Evolutionary conservation across 2,329 filamentous ascomycete species (phyloP).

Genomic region (Fusarium sp.): DNA sequence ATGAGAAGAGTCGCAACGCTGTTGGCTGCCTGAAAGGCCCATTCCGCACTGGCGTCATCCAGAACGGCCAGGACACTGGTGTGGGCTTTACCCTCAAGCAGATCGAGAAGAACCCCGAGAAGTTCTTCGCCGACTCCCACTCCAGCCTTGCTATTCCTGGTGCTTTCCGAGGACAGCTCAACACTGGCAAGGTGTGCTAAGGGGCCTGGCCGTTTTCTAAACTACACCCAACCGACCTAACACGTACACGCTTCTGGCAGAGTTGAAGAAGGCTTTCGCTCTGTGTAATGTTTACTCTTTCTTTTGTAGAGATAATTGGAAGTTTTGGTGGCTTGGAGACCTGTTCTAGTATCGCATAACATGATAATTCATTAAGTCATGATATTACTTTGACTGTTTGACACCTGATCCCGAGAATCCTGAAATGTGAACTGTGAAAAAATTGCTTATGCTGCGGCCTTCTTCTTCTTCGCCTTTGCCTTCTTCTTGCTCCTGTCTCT

Average conservation of each 20-base stretch:
- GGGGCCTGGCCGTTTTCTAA: neutral
- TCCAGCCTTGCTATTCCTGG: conserved; percentile 60
- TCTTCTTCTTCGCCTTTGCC: conserved; percentile 80
- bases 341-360: conserved; percentile 5
- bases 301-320: conserved; percentile 4
- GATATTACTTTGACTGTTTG: conserved; percentile 4
- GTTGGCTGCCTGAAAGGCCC: conserved; percentile 56
- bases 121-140: conserved; percentile 66
- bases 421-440: neutral
- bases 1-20: conserved; percentile 50
- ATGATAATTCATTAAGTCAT: conserved; percentile 37
- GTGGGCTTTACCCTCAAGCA: conserved; percentile 59
- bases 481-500: conserved; percentile 90
- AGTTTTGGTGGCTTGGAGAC: conserved; percentile 9
- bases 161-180: conserved; percentile 63
- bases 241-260: neutral
- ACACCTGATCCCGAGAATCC: neutral
- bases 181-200: conserved; percentile 30
- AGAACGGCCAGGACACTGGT: conserved; percentile 48
- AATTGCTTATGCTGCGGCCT: conserved; percentile 46
- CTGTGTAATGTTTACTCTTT: neutral
- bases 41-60: conserved; percentile 49
- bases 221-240: neutral
- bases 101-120: conserved; percentile 61
- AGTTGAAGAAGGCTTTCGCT: neutral